Percentiles rank a stretch among this genome's conserved stretches.
Conservation (phyloP, 108 stramenopile species). For the Cyclotella choctawhatcheeana region DNA sequence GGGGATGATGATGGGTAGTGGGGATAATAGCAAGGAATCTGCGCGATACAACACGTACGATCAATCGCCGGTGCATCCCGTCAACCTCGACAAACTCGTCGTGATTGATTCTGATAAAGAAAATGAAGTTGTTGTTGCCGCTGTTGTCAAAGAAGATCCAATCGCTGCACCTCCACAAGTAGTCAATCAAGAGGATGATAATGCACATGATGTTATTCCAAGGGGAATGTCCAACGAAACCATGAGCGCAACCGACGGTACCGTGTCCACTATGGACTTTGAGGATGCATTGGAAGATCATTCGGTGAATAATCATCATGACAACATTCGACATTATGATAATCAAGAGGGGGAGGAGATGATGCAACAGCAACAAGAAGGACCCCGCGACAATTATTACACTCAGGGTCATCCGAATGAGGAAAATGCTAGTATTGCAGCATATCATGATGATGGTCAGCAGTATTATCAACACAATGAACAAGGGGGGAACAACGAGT, state of each 20-base stretch:
- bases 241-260: slow-evolving; percentile 13
- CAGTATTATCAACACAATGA: slow-evolving; percentile 1
- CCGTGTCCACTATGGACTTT: slow-evolving; percentile 20
- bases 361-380: neutral
- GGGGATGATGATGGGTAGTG: neutral
- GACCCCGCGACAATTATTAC: neutral
- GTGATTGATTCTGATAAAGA: neutral
- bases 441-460: slow-evolving; percentile 27
- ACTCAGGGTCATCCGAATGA: neutral
- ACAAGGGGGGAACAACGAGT: slow-evolving; percentile 6
- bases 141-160: neutral
- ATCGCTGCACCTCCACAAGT: neutral
- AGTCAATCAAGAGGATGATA: neutral
- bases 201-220: neutral
- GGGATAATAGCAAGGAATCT: neutral
- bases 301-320: neutral
- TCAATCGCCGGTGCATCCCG: neutral
- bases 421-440: neutral
- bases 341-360: neutral
- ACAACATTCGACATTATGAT: neutral
- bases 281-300: slow-evolving; percentile 39
- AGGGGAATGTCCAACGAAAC: slow-evolving; percentile 1
- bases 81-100: neutral
- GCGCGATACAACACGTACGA: neutral
- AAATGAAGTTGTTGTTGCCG: neutral